Percentiles rank a stretch among this genome's conserved stretches.
Evolutionary conservation across 805 yeast genomes (phyloP).

Genomic region (Lachancea mirantina): DNA sequence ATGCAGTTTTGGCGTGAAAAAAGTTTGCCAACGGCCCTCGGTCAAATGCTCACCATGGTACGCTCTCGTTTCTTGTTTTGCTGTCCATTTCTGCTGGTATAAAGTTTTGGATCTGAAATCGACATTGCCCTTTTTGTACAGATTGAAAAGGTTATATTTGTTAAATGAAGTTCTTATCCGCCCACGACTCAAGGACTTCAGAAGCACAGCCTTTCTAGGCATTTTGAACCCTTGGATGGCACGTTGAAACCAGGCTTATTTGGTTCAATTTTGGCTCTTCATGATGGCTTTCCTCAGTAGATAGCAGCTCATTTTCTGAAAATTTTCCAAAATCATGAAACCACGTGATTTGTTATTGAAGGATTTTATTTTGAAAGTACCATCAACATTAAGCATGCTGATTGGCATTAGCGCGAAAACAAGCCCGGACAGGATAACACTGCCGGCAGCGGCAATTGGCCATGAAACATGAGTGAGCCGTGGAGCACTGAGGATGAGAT

Average conservation of each 20-base stretch:
- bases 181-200: conserved; percentile 57
- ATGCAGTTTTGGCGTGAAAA: conserved; percentile 61
- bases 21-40: conserved; percentile 70
- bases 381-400: too few relatives aligned
- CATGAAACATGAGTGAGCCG: conserved; percentile 15
- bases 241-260: too few relatives aligned
- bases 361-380: too few relatives aligned
- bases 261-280: too few relatives aligned
- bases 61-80: conserved; percentile 87
- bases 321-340: conserved; percentile 4
- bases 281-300: too few relatives aligned
- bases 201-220: conserved; percentile 56
- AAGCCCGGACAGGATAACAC: too few relatives aligned
- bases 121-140: conserved; percentile 62
- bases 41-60: conserved; percentile 93
- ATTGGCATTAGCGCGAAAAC: too few relatives aligned
- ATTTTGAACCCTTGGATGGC: too few relatives aligned
- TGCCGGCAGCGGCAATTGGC: too few relatives aligned
- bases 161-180: conserved; percentile 85
- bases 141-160: conserved; percentile 83
- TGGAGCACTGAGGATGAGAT: conserved; percentile 64
- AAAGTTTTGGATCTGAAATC: conserved; percentile 56
- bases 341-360: too few relatives aligned
- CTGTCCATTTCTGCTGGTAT: conserved; percentile 85
- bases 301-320: neutral